These are phyloP conservation scores for Helotiales sp. DNA, from an alignment of 2,329 filamentous ascomycete species.

Conservation along the genomic window DNA sequence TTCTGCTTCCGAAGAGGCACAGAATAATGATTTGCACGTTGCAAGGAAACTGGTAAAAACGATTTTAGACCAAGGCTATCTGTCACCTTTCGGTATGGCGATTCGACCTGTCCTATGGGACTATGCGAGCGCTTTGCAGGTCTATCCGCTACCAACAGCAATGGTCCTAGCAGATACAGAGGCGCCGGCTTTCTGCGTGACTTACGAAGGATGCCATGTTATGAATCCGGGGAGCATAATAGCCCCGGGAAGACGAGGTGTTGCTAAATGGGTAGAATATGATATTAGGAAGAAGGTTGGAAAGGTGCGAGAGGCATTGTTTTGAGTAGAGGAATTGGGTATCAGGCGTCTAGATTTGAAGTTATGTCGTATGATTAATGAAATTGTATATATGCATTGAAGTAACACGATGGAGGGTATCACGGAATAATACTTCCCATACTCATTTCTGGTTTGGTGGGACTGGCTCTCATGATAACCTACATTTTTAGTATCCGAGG, in stretches of 20 bases:
- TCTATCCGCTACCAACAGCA: conserved; percentile 87
- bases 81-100: conserved; percentile 82
- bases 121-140: conserved; percentile 69
- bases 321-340: conserved; percentile 18
- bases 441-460: too few species aligned
- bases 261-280: conserved; percentile 86
- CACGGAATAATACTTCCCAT: too few species aligned
- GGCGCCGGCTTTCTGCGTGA: conserved; percentile 79
- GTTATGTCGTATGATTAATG: neutral
- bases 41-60: conserved; percentile 86
- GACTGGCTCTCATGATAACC: too few species aligned
- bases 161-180: conserved; percentile 82
- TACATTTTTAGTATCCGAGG: too few species aligned
- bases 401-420: neutral
- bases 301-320: conserved; percentile 32
- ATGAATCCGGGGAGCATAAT: conserved; percentile 87
- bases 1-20: conserved; percentile 11
- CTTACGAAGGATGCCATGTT: conserved; percentile 93
- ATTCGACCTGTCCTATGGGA: conserved; percentile 89
- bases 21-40: conserved; percentile 43
- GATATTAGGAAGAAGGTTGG: conserved; percentile 48
- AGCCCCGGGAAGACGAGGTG: conserved; percentile 64
- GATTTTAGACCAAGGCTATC: conserved; percentile 83
- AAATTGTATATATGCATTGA: neutral
- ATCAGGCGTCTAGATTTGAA: neutral